These are phyloP conservation scores for Penicillium silybi DNA, from an alignment of 495 filamentous ascomycete species.

Conservation along the genomic window DNA sequence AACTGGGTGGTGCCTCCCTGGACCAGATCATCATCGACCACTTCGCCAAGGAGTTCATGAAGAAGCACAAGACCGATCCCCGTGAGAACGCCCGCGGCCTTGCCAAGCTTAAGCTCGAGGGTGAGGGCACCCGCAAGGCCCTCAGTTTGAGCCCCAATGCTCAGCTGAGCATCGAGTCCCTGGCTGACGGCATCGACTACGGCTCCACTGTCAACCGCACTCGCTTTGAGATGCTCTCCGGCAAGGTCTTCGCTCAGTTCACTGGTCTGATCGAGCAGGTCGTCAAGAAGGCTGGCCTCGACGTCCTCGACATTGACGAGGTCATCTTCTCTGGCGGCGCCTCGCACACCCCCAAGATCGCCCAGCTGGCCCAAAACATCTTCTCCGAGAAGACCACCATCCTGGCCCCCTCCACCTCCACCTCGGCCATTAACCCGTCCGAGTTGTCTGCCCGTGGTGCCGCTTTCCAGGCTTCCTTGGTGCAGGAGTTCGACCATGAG, in stretches of 20 bases:
- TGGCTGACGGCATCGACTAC: slow-evolving; percentile 87
- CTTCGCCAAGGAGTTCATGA: slow-evolving; percentile 97
- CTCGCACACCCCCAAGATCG: slow-evolving; percentile 91
- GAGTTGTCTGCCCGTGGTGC: slow-evolving; percentile 87
- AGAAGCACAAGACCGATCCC: slow-evolving; percentile 88
- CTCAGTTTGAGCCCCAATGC: slow-evolving; percentile 83
- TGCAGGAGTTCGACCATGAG: slow-evolving; percentile 85
- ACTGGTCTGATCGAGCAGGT: slow-evolving; percentile 76
- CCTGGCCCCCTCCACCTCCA: slow-evolving; percentile 72
- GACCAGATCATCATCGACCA: slow-evolving; percentile 91
- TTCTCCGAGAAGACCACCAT: slow-evolving; percentile 79
- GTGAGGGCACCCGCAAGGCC: slow-evolving; percentile 85
- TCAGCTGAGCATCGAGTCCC: slow-evolving; percentile 82
- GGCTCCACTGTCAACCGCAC: slow-evolving; percentile 86
- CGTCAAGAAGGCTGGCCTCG: slow-evolving; percentile 87
- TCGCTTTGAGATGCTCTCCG: slow-evolving; percentile 84
- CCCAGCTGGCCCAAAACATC: slow-evolving; percentile 64
- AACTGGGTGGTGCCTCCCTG: slow-evolving; percentile 73
- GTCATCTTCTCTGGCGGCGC: slow-evolving; percentile 91
- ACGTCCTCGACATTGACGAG: slow-evolving; percentile 90
- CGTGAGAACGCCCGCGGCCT: slow-evolving; percentile 72
- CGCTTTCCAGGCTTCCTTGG: slow-evolving; percentile 88
- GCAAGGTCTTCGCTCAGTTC: slow-evolving; percentile 81
- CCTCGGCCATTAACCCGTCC: slow-evolving; percentile 84
- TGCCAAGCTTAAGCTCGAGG: slow-evolving; percentile 89